Percentiles rank a stretch among this genome's conserved stretches.
These are phyloP conservation scores for Pterulicium gracile DNA, from an alignment of 1,284 basidiomycete species.

Conservation along the genomic window DNA sequence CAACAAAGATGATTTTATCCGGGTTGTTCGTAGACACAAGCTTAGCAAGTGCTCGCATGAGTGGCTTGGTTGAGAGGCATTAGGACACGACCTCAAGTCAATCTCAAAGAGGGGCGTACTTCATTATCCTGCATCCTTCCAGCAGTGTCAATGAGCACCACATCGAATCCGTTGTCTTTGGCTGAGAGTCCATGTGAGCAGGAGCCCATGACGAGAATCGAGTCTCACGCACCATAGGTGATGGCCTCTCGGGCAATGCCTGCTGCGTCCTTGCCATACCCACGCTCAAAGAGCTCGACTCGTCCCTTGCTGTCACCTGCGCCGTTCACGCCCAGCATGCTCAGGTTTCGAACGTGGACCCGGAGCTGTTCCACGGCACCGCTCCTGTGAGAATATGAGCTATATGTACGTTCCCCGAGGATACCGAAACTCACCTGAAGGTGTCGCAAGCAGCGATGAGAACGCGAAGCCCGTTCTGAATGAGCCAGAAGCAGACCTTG, in stretches of 20 bases:
- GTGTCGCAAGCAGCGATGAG: slow-evolving; percentile 99
- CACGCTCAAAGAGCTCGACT: slow-evolving; percentile 92
- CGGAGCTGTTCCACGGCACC: slow-evolving; percentile 97
- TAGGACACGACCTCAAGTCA: not conserved
- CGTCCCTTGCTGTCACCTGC: slow-evolving; percentile 58
- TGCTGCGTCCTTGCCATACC: slow-evolving; percentile 97
- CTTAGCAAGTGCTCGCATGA: slow-evolving; percentile 98
- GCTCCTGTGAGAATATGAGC: slow-evolving; percentile 37
- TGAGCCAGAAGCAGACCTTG: slow-evolving; percentile 98
- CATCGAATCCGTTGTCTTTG: slow-evolving; percentile 82
- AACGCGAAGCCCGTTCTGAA: slow-evolving; percentile 90
- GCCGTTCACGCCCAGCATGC: slow-evolving; percentile 73
- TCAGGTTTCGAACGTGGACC: slow-evolving; percentile 92
- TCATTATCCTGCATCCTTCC: slow-evolving; percentile 99
- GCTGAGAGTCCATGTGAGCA: slow-evolving; percentile 21
- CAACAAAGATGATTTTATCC: slow-evolving; percentile 94
- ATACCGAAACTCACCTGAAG: slow-evolving; percentile 55
- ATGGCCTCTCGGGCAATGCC: slow-evolving; percentile 96
- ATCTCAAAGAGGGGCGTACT: slow-evolving; percentile 29
- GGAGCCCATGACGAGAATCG: slow-evolving; percentile 2
- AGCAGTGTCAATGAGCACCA: slow-evolving; percentile 95
- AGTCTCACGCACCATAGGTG: slow-evolving; percentile 58
- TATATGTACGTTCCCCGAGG: not conserved
- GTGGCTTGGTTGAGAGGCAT: too few species aligned
- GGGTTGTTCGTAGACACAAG: slow-evolving; percentile 86